Percentiles rank a stretch among this genome's conserved stretches.
phyloP scores from a whole-genome alignment of 805 yeast species.

The Blastobotrys americana region DNA sequence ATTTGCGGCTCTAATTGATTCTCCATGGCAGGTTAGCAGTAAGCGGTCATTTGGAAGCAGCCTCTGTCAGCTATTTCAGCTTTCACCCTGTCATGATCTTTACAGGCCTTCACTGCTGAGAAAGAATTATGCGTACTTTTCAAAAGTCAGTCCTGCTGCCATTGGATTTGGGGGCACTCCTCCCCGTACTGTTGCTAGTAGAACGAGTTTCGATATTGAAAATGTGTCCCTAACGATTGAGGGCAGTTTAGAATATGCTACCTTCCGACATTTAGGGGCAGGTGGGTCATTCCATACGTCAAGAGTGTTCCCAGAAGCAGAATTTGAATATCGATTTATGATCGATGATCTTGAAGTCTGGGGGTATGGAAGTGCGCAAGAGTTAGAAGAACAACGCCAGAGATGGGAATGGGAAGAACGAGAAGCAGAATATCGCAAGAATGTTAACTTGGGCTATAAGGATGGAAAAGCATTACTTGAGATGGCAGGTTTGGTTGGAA shows the following conservation, averaged over 20 bases:
- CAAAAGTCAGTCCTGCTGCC: conserved; percentile 59
- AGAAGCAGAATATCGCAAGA: conserved; percentile 73
- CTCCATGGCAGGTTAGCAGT: conserved; percentile 74
- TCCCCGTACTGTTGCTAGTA: conserved; percentile 42
- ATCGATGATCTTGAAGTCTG: conserved; percentile 79
- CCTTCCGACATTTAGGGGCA: conserved; percentile 59
- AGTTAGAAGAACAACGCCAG: conserved; percentile 65
- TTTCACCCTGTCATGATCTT: conserved; percentile 58
- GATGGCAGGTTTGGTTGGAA: conserved; percentile 62
- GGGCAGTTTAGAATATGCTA: conserved; percentile 68
- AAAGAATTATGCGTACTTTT: conserved; percentile 50
- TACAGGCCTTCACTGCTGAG: conserved; percentile 36
- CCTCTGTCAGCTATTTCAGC: conserved; percentile 51
- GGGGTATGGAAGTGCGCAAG: conserved; percentile 82
- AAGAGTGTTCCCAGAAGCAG: conserved; percentile 18
- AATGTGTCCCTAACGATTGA: conserved; percentile 76
- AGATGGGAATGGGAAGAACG: conserved; percentile 89
- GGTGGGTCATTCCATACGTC: conserved; percentile 42
- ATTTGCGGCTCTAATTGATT: conserved; percentile 57
- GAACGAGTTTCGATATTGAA: conserved; percentile 45
- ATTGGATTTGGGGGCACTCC: conserved; percentile 66
- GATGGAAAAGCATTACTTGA: conserved; percentile 84
- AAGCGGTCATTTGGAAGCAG: conserved; percentile 65
- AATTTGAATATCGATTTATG: conserved; percentile 61
- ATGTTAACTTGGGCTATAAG: conserved; percentile 48